Evolutionary conservation across 176 grass and related monocot genomes (phyloP).

Genomic region (Coix lacrymajobi): DNA sequence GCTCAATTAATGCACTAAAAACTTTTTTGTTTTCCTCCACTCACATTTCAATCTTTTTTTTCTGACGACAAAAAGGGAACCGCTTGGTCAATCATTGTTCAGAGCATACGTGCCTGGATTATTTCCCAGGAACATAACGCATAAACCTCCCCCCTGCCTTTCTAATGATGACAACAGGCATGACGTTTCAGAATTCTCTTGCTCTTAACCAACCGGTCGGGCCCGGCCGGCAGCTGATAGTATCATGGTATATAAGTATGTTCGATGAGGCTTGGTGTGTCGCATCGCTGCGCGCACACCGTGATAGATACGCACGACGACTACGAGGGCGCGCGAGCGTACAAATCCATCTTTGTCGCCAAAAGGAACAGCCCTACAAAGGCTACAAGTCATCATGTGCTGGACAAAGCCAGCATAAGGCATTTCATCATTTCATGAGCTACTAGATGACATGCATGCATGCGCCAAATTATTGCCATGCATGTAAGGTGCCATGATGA

Average conservation of each 20-base stretch:
- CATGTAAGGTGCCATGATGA: too few relatives aligned
- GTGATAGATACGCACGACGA: background rate
- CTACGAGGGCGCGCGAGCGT: background rate
- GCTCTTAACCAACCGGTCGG: background rate
- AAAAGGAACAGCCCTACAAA: background rate
- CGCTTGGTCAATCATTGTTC: background rate
- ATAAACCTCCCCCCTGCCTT: background rate
- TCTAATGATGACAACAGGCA: background rate
- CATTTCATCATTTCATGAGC: background rate
- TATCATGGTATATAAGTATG: background rate
- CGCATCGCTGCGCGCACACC: background rate
- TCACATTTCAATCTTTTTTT: background rate
- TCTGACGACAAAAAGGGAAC: background rate
- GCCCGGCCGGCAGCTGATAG: too few relatives aligned
- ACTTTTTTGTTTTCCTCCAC: too few relatives aligned
- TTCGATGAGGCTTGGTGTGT: background rate
- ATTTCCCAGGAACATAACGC: conserved; percentile 9
- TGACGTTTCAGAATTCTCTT: background rate
- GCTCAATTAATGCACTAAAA: too few relatives aligned
- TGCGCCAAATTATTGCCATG: too few relatives aligned
- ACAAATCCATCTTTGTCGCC: background rate
- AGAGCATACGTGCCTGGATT: background rate
- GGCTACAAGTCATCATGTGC: background rate
- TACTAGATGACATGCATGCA: too few relatives aligned
- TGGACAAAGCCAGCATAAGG: background rate